Evolutionary conservation across 2,329 filamentous ascomycete genomes (phyloP).

Genomic region (Aspergillus sergii): DNA sequence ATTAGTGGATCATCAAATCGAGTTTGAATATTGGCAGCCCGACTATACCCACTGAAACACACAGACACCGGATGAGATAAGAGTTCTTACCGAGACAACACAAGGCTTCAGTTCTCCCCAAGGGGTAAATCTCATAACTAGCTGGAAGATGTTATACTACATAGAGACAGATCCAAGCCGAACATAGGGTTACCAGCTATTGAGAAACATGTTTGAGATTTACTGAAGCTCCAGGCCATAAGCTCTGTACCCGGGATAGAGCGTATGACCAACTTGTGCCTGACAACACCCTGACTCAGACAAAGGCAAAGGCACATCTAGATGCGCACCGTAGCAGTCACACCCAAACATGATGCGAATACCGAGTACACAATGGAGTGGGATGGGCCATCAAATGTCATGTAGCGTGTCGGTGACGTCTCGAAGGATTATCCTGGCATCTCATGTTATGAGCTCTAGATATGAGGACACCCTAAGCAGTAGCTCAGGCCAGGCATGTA

Average conservation of each 20-base stretch:
- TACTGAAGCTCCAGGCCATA: not conserved
- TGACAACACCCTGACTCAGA: not conserved
- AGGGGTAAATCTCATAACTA: too few relatives aligned
- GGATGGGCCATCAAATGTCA: not conserved
- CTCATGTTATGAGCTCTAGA: not conserved
- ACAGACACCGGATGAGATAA: not conserved
- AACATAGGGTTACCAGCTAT: not conserved
- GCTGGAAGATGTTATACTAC: not conserved
- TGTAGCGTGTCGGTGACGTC: not conserved
- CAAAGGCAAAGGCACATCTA: not conserved
- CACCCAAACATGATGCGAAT: not conserved
- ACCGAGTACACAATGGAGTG: not conserved
- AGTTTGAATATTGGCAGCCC: not conserved
- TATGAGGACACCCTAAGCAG: not conserved
- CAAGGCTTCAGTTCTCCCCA: too few relatives aligned
- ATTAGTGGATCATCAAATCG: not conserved
- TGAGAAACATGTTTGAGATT: not conserved
- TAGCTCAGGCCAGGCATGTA: not conserved
- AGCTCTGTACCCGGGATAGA: not conserved
- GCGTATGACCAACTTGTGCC: not conserved
- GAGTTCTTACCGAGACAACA: not conserved
- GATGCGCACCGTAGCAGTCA: not conserved
- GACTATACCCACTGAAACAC: not conserved
- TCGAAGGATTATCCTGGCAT: not conserved
- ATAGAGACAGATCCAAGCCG: not conserved